These are phyloP conservation scores for Corymbia calophylla DNA, from an alignment of 441 rosid species.

Conservation along the genomic window DNA sequence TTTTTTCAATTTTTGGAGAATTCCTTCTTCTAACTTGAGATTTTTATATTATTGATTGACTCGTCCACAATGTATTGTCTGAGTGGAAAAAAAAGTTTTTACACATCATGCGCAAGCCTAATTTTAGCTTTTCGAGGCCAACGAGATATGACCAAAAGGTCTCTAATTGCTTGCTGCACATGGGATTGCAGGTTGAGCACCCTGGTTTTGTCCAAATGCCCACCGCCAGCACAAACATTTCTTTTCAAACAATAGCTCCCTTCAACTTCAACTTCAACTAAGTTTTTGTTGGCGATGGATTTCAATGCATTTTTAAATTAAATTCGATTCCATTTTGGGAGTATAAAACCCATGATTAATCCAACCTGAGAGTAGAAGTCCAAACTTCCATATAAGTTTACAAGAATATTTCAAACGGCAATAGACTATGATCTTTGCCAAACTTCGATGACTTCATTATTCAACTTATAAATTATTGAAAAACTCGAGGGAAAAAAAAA, in stretches of 20 bases:
- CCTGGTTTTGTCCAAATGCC: neutral
- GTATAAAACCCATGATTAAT: neutral
- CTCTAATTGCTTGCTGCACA: neutral
- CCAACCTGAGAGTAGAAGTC: neutral
- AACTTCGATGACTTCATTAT: neutral
- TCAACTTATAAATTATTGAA: neutral
- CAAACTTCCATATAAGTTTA: neutral
- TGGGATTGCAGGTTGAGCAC: neutral
- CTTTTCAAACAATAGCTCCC: neutral
- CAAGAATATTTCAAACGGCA: neutral
- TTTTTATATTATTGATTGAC: neutral
- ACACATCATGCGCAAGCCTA: neutral
- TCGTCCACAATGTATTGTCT: neutral
- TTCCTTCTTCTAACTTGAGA: neutral
- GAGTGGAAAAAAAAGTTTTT: neutral
- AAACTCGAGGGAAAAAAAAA: neutral
- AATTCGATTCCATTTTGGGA: neutral
- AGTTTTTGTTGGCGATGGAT: neutral
- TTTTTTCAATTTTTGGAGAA: neutral
- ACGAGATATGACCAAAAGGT: neutral
- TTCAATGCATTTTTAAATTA: neutral
- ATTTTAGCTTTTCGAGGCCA: neutral
- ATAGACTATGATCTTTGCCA: neutral
- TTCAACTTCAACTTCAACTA: neutral
- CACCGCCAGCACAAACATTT: neutral